phyloP scores from a whole-genome alignment of 306 rosid species.

The Medicago lupulina region DNA sequence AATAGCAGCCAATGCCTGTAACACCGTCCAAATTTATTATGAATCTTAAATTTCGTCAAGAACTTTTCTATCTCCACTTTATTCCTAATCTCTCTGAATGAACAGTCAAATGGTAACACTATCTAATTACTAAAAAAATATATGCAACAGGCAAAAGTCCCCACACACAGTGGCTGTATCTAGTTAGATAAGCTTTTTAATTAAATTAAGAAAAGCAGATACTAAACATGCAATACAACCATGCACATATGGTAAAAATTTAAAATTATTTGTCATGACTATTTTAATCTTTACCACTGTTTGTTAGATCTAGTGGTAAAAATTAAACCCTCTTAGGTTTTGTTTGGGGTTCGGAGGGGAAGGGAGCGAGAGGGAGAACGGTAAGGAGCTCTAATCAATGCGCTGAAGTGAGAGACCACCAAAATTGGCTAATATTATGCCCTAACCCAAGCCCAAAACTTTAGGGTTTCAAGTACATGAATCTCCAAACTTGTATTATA shows the following conservation, averaged over 20 bases:
- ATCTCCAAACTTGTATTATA: too few species aligned
- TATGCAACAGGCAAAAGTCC: neutral
- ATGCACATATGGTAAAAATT: neutral
- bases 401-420: too few species aligned
- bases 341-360: too few species aligned
- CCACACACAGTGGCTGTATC: neutral
- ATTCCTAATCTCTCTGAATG: slow-evolving; percentile 25
- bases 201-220: neutral
- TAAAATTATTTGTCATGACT: neutral
- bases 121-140: neutral
- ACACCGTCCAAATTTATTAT: slow-evolving; percentile 43
- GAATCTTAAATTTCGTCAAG: slow-evolving; percentile 14
- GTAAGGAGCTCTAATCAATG: too few species aligned
- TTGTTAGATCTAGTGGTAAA: neutral
- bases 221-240: neutral
- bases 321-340: neutral
- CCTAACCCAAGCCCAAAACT: too few species aligned
- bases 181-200: neutral
- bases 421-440: too few species aligned
- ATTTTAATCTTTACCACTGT: neutral
- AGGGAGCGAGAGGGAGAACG: too few species aligned
- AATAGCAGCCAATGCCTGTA: slow-evolving; percentile 95
- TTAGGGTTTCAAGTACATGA: too few species aligned
- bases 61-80: neutral
- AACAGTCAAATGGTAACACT: slow-evolving; percentile 9